Conservation (phyloP, 1,139 yeast species). For the Hansenula lynferdii region DNA sequence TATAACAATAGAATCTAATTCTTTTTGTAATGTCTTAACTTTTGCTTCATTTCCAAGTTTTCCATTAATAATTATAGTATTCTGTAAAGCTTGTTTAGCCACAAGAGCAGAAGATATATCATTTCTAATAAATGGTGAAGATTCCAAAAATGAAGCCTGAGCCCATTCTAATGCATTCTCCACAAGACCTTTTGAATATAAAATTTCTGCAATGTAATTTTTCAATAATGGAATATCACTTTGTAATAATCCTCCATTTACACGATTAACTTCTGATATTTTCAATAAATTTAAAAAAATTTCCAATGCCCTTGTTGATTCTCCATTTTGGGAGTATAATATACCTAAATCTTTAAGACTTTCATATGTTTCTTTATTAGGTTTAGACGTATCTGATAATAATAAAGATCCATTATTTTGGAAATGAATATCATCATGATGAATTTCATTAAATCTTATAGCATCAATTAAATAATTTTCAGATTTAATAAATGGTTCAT, state of each 20-base stretch:
- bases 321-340: constrained; percentile 21
- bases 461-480: constrained; percentile 37
- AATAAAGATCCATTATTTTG: constrained; percentile 14
- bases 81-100: constrained; percentile 32
- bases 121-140: constrained; percentile 27
- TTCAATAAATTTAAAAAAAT: constrained; percentile 27
- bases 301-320: constrained; percentile 24
- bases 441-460: constrained; percentile 27
- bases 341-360: constrained; percentile 26
- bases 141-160: constrained; percentile 41
- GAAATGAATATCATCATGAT: constrained; percentile 18
- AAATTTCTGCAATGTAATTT: constrained; percentile 59
- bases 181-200: constrained; percentile 54
- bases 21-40: constrained; percentile 34
- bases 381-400: constrained; percentile 12
- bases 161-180: constrained; percentile 60
- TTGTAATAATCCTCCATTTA: constrained; percentile 3
- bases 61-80: constrained; percentile 17
- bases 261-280: constrained; percentile 17
- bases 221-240: constrained; percentile 34
- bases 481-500: constrained; percentile 25
- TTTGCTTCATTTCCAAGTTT: constrained; percentile 12
- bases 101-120: constrained; percentile 36
- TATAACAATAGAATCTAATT: constrained; percentile 18
- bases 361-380: constrained; percentile 15